phyloP scores from a whole-genome alignment of 225 moss, liverwort and hornwort genomes.

The Sphagnum contortum region DNA sequence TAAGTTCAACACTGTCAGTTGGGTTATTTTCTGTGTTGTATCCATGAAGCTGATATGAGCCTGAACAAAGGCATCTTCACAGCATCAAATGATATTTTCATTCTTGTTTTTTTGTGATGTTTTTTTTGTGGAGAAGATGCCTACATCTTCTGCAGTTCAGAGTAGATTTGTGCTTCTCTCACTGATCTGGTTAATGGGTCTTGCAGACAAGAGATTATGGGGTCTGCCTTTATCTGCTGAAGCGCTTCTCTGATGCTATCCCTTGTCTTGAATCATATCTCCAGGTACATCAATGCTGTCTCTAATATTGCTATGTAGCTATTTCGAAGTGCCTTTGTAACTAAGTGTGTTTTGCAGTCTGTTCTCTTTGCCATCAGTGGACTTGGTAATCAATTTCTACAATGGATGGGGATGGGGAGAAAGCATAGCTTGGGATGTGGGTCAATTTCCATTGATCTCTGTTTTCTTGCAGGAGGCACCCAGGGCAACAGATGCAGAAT shows the following conservation, averaged over 20 bases:
- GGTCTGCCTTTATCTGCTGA: constrained; percentile 47
- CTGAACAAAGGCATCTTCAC: no score
- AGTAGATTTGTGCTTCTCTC: no score
- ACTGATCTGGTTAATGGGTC: no score
- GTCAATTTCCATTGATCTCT: background rate
- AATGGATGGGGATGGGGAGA: background rate
- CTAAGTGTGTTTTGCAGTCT: background rate
- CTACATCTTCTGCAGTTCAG: no score
- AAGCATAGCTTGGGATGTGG: no score
- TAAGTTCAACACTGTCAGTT: no score
- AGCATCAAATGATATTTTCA: no score
- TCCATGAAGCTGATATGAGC: no score
- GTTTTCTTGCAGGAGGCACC: constrained; percentile 36
- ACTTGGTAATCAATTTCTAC: background rate
- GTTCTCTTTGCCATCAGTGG: background rate
- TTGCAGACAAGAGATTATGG: constrained; percentile 55
- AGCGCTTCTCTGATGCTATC: constrained; percentile 55
- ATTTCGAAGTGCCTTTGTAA: background rate
- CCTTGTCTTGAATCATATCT: constrained; percentile 55
- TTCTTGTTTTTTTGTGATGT: no score
- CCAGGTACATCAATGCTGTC: constrained; percentile 22
- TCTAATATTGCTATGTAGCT: no score
- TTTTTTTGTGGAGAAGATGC: no score
- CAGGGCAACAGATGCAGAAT: constrained; percentile 49
- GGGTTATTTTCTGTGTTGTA: no score